A percentile compares a stretch with the other conserved stretches of the same genome.
These are phyloP conservation scores for Gossypium stocksii DNA, from an alignment of 345 rosid species.

Conservation along the genomic window DNA sequence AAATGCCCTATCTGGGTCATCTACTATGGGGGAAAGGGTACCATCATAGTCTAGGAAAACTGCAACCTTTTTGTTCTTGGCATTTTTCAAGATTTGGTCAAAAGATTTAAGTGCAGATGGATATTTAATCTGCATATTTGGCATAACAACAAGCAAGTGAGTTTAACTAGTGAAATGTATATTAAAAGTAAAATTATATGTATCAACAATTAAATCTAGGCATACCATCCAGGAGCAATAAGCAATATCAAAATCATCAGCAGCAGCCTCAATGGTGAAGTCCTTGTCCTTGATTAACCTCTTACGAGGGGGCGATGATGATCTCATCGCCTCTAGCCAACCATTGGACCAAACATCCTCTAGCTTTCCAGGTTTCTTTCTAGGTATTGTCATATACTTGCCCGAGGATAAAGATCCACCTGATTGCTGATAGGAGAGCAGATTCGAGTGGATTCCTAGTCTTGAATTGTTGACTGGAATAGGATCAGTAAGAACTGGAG, in stretches of 20 bases:
- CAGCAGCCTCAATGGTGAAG: conserved; percentile 41
- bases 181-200: not conserved
- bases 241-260: conserved; percentile 58
- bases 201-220: not conserved
- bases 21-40: conserved; percentile 90
- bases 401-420: conserved; percentile 47
- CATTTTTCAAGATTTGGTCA: conserved; percentile 46
- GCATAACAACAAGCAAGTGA: not conserved
- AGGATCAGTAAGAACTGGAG: conserved; percentile 75
- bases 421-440: conserved; percentile 41
- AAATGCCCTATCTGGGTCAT: conserved; percentile 72
- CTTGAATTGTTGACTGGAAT: conserved; percentile 56
- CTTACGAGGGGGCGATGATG: conserved; percentile 93
- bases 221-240: conserved; percentile 77
- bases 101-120: conserved; percentile 79
- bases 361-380: conserved; percentile 58
- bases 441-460: conserved; percentile 51
- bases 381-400: conserved; percentile 40
- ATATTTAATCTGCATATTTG: conserved; percentile 53
- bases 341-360: conserved; percentile 89
- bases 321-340: conserved; percentile 92
- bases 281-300: conserved; percentile 58
- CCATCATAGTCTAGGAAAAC: conserved; percentile 87
- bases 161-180: not conserved
- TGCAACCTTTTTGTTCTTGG: conserved; percentile 74